Base-by-base conservation (phyloP, 208 protist species). In the Perkinsela sp. region DNA sequence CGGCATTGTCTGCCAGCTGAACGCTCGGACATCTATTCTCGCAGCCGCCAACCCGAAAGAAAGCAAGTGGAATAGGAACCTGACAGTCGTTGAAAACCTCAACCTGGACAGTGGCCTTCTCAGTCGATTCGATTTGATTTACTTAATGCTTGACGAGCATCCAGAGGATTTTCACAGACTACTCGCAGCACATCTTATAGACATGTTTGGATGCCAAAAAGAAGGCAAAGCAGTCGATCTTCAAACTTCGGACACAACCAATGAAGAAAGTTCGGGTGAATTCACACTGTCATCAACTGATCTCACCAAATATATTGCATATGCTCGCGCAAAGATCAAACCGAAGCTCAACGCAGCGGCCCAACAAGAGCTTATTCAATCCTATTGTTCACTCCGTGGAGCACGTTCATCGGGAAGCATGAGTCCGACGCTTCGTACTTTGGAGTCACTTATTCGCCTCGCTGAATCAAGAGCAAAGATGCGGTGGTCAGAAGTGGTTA, bases 1-100 rank as follows among this genome's bases (percentile, higher is more conserved):
- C n/a, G 98, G 98, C 68, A 99, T 99, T 77, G 96, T 99, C 70
- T 96, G 93, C 31, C 86, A 93, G 66, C 88, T 98, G 2, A 97
- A 97, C 78, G 95, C 95, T 0, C 83, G 96, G 32, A 98, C 96
- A 0, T 96, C 95, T 1, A 92, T 99, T 66, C 78, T 99, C 1
- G 97, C 97, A 15, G 93, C 95, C 29, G 97, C 97, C 0, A 99
- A 99, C 80, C 97, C 97, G 1, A 88, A 91, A 66, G 86, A 98
- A 71, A 95, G 85, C 0, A 78, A 91, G 70, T 99, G 98, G 81
- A 96, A 99, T 75, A 74, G 86, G 15, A 77, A 84, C 31, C 69
- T 96, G 2, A 96, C 94, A 22, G 89, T 98, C 1, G 93, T 98
- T 1, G 91, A 98, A 66, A 99, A 98, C 75, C 81, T 99, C 57